These are phyloP conservation scores for Pseudisothecium myosuroides DNA, from an alignment of 225 moss, liverwort and hornwort species.

Conservation along the genomic window DNA sequence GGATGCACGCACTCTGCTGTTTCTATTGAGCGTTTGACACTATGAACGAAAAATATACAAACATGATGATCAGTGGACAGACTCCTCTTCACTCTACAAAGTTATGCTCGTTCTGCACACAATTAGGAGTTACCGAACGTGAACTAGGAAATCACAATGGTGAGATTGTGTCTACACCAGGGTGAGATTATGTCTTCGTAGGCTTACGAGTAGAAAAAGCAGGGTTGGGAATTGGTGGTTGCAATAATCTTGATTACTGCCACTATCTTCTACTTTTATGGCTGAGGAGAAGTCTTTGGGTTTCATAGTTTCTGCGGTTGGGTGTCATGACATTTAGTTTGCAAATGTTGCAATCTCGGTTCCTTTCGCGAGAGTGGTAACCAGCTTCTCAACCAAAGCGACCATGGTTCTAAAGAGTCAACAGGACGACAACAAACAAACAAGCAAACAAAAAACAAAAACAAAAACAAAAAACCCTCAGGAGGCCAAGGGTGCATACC, in stretches of 20 bases:
- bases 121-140: neutral
- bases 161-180: neutral
- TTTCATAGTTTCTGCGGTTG: neutral
- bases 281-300: neutral
- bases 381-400: neutral
- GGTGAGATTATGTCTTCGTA: neutral
- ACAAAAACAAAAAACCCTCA: neutral
- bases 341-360: neutral
- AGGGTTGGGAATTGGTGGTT: neutral
- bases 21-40: too few relatives aligned
- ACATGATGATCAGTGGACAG: too few relatives aligned
- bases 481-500: constrained; percentile 20
- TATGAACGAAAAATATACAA: too few relatives aligned
- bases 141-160: neutral
- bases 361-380: neutral
- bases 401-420: neutral
- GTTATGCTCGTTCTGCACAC: too few relatives aligned
- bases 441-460: too few relatives aligned
- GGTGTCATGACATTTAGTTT: neutral
- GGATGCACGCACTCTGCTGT: too few relatives aligned
- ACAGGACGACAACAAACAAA: neutral
- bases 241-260: neutral
- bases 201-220: neutral
- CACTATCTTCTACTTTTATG: neutral
- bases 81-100: too few relatives aligned